Base-by-base conservation (phyloP, 1,284 basidiomycete genomes). In the Rhizoctonia solani region DNA sequence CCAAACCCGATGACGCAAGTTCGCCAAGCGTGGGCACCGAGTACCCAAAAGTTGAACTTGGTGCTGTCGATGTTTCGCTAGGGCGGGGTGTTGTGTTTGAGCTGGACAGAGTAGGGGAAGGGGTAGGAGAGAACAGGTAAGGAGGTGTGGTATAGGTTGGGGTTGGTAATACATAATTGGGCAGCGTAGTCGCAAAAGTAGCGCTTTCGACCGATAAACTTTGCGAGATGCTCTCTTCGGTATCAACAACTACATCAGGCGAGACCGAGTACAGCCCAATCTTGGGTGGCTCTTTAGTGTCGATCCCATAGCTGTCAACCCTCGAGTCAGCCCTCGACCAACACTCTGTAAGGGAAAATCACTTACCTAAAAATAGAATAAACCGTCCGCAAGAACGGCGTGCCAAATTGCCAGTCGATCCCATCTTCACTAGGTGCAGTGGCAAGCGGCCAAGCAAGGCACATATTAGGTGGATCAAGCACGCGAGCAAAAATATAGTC, bases 351-450 rank as follows among this genome's bases (percentile, higher is more conserved):
- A 21, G 29, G 16, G 6, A 21, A 54, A 71, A 41, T 53, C 34
- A 52, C 76, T 72, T 67, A 90, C 90, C 87, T 90, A 80, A 85
- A 95, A 53, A 95, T 81, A 3, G 88, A 87, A 75, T 95, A 95
- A 0, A 93, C 89, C 1, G 89, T 89, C 53, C 87, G 82, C 67
- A 95, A 75, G 76, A 95, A 95, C 0, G 90, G 82, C 1, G 85
- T 80, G n/a, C 92, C 92, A 81, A 95, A 79, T 75, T 93, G 89
- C 93, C 93, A 95, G 75, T 93, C 92, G 47, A 95, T 83, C 1
- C 91, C 92, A 75, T 92, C 88, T 11, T 86, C 75, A 58, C 81
- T 86, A 0, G 88, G 87, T 2, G 85, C 79, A 14, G 78, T 76
- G 1, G 89, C 92, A 65, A 81, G 80, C 0, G 92, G 92, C 93